phyloP scores from a whole-genome alignment of 2,329 filamentous ascomycete genomes.

The Apiospora saccharicola region DNA sequence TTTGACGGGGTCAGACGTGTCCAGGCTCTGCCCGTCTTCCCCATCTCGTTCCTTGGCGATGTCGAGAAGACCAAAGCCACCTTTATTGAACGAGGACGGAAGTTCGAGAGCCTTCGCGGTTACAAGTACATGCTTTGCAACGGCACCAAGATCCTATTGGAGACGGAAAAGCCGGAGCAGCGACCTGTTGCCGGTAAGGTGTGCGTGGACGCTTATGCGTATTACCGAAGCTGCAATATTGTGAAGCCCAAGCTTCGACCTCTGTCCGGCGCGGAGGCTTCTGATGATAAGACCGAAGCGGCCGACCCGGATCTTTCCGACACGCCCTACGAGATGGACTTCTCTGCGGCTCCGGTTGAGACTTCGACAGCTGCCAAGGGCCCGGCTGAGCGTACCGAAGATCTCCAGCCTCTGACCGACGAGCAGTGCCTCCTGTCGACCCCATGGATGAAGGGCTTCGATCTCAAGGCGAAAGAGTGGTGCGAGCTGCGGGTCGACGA shows the following conservation, averaged over 20 bases:
- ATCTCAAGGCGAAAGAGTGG: constrained; percentile 47
- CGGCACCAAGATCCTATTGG: constrained; percentile 41
- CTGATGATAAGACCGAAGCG: constrained; percentile 11
- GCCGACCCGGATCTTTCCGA: constrained; percentile 27
- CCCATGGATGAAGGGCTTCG: constrained; percentile 48
- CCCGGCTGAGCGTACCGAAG: constrained; percentile 33
- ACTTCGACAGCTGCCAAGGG: constrained; percentile 25
- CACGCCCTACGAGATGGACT: constrained; percentile 26
- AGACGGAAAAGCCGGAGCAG: constrained; percentile 36
- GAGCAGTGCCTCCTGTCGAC: constrained; percentile 45
- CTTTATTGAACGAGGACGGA: constrained; percentile 42
- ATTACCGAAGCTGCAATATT: constrained; percentile 42
- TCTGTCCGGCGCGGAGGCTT: constrained; percentile 25
- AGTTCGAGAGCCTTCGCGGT: constrained; percentile 43
- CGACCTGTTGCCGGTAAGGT: constrained; percentile 42
- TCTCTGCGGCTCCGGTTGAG: constrained; percentile 23
- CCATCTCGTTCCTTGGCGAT: constrained; percentile 38
- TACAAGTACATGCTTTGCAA: constrained; percentile 42
- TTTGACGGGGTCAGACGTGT: constrained; percentile 41
- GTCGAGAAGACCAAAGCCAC: constrained; percentile 35
- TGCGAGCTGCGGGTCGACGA: constrained; percentile 51
- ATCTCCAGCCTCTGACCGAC: constrained; percentile 40
- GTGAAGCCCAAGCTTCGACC: constrained; percentile 40
- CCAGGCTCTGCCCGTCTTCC: constrained; percentile 39
- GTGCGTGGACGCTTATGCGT: constrained; percentile 46